Evolutionary conservation across 1,139 yeast genomes (phyloP), one percentile per base, ranked within the genome.

Genomic region (Yamadazyma aaseri): DNA sequence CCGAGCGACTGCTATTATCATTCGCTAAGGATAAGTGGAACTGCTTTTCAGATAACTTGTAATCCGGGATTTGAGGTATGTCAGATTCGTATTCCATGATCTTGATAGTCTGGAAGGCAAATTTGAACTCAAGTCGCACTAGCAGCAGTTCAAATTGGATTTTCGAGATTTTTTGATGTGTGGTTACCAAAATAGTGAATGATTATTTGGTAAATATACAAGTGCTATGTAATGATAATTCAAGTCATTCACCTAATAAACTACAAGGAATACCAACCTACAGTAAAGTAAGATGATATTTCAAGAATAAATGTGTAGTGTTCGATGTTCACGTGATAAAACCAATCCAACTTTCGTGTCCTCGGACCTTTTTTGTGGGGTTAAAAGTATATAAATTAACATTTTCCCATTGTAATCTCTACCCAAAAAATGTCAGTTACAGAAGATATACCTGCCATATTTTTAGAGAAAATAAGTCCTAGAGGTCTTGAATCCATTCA

Each of bases 1-100:
- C 64, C 11, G 62, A 39, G 20, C 54, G 68, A 29, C 56, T 53
- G 38, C 53, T 53, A 29, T 62, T 49, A 18, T 55, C 58, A 3
- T 70, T 63, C 8, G 44, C 34, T 12, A 42, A 40, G 23, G 39
- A 63, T 40, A 86, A 67, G 34, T 79, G 70, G 57, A 85, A 89
- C 33, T 89, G 86, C 42, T 76, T 70, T 53, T 87, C 90, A 12
- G 96, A 82, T 33, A 90, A 76, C 44, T 69, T 71, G 60, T 84
- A 83, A 56, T 89, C 89, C 20, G 97, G 97, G 34, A 86, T 76
- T 50, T 73, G 71, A 32, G 78, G 74, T 18, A 78, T 68, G 44
- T 71, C 80, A 31, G 78, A 63, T 29, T 61, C 69, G 44, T 51
- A 55, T 33, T 55, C 62, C 72, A 66, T 66, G 35, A 32, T 51